A percentile compares a stretch with the other conserved stretches of the same genome.
Conservation (phyloP, 2,329 filamentous ascomycete genomes). For the Phialophora verrucosa region DNA sequence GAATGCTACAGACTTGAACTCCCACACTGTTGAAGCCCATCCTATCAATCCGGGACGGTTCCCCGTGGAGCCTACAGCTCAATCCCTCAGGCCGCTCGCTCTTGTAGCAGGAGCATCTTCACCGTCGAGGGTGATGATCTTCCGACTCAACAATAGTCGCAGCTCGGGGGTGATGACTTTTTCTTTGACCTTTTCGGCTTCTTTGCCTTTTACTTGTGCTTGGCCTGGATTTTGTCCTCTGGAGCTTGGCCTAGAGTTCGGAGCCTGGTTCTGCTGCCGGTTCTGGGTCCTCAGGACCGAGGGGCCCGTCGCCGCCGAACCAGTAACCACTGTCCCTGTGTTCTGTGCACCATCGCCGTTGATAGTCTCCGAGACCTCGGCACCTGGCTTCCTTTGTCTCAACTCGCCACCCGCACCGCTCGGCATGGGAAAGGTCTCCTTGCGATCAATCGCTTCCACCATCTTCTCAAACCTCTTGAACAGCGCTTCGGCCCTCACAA, state of each 20-base stretch:
- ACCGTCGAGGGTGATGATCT: slow-evolving; percentile 60
- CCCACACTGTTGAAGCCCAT: neutral
- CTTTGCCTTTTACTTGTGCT: slow-evolving; percentile 33
- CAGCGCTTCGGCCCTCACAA: slow-evolving; percentile 85
- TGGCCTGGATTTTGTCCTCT: slow-evolving; percentile 1
- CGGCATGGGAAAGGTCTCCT: slow-evolving; percentile 77
- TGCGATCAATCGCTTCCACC: slow-evolving; percentile 91
- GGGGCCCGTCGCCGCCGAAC: slow-evolving; percentile 5
- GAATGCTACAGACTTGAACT: neutral
- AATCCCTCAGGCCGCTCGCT: slow-evolving; percentile 36
- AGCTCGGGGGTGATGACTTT: slow-evolving; percentile 69
- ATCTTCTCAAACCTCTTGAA: slow-evolving; percentile 87
- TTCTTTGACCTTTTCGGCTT: slow-evolving; percentile 44
- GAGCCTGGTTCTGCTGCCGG: neutral
- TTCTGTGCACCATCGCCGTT: neutral
- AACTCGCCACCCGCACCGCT: slow-evolving; percentile 39
- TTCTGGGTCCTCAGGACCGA: slow-evolving; percentile 11
- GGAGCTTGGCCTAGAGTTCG: neutral
- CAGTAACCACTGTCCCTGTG: slow-evolving; percentile 10
- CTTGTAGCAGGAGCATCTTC: slow-evolving; percentile 28
- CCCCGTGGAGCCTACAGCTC: slow-evolving; percentile 3
- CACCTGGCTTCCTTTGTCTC: slow-evolving; percentile 27
- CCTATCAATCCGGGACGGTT: neutral
- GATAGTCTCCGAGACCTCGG: neutral
- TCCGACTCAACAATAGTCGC: slow-evolving; percentile 64